Evolutionary conservation across 2,329 filamentous ascomycete genomes (phyloP), one percentile per base, ranked within the genome.

Genomic region (Pseudogymnoascus sp.): DNA sequence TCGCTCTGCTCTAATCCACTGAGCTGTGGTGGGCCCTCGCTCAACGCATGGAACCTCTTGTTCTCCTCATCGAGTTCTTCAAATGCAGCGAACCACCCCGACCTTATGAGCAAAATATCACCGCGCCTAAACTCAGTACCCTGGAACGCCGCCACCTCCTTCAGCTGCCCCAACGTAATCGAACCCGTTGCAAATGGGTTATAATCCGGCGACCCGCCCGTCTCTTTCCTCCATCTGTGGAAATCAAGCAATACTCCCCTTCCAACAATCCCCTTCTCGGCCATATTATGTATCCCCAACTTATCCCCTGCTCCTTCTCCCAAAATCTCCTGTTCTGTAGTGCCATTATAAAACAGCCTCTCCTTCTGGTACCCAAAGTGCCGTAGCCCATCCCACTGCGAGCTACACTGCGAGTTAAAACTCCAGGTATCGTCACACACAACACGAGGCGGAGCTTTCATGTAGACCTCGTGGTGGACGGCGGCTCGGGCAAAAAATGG

Each of bases 391-490:
- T 83, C 81, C 81, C 81, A 85, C 69, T 85, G 82, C 60, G 77
- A 80, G 58, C 78, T 81, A 8, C 77, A 76, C 71, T 84, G 82
- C 1, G 81, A 79, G 71, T 86, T 85, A 68, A 85, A 83, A 1
- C 77, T 78, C 78, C 82, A 81, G n/a, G 81, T 73, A 70, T 87
- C 84, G 69, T 87, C 85, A 69, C 87, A 85, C 33, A 86, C 80
- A 5, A 77, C 74, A 12, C 79, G 73, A 2, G 81, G 80, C 1
- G 75, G 70, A 71, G 84, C 84, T 52, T 79, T 75, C 63, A 80
- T 77, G 11, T 37, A 37, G 25, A 86, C 71, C 14, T 81, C 71
- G 67, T 83, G 79, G 64, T 83, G 75, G 69, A 88, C 84, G 3
- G 76, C 72, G 63, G 80, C 78, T 12, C 85, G 79, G 63, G 78